Evolutionary conservation across 495 filamentous ascomycete genomes (phyloP), one percentile per base, ranked within the genome.

Genomic region (Penicillium atrosanguineum): DNA sequence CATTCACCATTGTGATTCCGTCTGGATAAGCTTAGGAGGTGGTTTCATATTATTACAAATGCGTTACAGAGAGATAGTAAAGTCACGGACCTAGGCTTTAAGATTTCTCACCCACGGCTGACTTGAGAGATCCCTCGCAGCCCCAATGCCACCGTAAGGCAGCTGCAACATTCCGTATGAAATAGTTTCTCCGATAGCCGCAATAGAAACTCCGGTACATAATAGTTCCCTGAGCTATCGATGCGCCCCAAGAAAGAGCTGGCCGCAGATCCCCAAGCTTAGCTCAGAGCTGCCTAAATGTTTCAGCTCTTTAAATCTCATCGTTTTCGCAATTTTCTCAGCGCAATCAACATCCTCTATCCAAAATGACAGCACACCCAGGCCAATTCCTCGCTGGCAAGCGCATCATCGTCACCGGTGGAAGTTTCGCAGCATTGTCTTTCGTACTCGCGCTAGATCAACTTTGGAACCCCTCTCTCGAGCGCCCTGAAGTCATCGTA

Each of bases 341-440:
- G 3, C 5, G 15, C 23, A 21, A 1, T 15, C 4, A 37, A 12
- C 5, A 38, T 47, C 23, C 11, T 25, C 45, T 23, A 36, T 25
- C 23, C 16, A 44, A 31, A 20, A 57, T 52, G 48, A 37, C 42
- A 7, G 18, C 43, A 44, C 18, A 42, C 20, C 49, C 43, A 4
- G 50, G 26, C 15, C 50, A 51, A 16, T 61, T 48, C 28, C 53
- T 57, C 14, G 54, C 59, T 15, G 56, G 47, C 16, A 59, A 62
- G 37, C 36, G 41, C n/a, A 56, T 62, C 16, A 39, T 59, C 37
- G 41, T 62, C 9, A 46, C 47, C 8, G 55, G 59, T 25, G 55
- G 37, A 11, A 37, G 59, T 15, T 59, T 62, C 25, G 59, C 59
- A 4, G 56, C 20, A 1, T 28, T 59, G 0, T 20, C 59, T 14